Base-by-base conservation (phyloP, 192 early-diverging fungal genomes). In the Hyaloraphidium curvatum region DNA sequence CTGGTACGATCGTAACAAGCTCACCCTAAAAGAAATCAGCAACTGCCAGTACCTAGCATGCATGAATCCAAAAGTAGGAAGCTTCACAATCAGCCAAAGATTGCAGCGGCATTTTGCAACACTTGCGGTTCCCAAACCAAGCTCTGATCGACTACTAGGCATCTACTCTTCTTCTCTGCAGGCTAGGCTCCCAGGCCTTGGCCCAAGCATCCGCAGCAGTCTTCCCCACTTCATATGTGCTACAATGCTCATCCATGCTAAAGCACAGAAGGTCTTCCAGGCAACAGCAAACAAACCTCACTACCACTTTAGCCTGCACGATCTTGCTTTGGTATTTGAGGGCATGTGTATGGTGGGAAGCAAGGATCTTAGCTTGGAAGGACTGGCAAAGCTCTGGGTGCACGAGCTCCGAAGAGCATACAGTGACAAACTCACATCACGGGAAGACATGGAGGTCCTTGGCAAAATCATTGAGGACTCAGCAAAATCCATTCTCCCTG, bases 21-120 rank as follows among this genome's bases (percentile, higher is more conserved):
- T 79, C n/a, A 76, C 77, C 2, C 57, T 79, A 31, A 79, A 79
- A 43, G 77, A 79, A 57, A 79, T 79, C 41, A 75, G 78, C 65
- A 79, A 79, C 53, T 79, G 77, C 55, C 77, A 79, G 52, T 74
- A 74, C 53, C 65, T 79, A 1, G 77, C 77, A 0, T 79, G 77
- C 60, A 75, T 79, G 75, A 79, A 79, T 56, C 77, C 77, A 28
- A 79, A 75, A 1, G 77, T 75, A 25, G 77, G 77, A 25, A 74
- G 71, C 21, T 79, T 79, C 53, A 75, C 69, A 17, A 77, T 79
- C 14, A 66, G 51, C 33, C 71, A 60, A 22, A 64, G 77, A 13
- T 56, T 79, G 21, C 70, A 73, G 33, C 61, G 77, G 19, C 77
- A 79, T 54, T 79, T 79, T 67, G 77, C 77, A 3, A 59, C 70